Base-by-base conservation (phyloP, 352 stramenopile genomes). In the Globisporangium polare region DNA sequence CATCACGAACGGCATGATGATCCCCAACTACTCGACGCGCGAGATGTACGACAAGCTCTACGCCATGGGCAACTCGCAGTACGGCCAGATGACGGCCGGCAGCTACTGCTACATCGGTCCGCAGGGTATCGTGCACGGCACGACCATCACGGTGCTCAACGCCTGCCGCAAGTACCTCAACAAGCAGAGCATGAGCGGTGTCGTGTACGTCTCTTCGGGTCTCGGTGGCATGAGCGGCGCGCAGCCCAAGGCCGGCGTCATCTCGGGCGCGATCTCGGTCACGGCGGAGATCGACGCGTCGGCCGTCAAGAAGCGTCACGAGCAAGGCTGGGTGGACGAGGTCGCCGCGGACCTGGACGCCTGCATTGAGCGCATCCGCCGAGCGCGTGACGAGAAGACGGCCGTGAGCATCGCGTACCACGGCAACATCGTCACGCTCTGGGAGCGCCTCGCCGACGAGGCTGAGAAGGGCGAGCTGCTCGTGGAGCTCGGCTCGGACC, bases 41-140 rank as follows among this genome's bases (percentile, higher is more conserved):
- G 83, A 86, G 33, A 87, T 90, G 70, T 95, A 94, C 73, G 86
- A 96, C 70, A 91, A 92, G 72, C 74, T 92, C 53, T 95, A 96
- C 59, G 88, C 88, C 42, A 80, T 92, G 70, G 88, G 87, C 61
- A 89, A 90, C 58, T 90, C 83, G 43, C 78, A 92, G 68, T 96
- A 95, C 64, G 89, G 89, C 18, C 88, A 96, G 67, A 96, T 95
- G 88, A 96, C 88, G 15, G 88, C 88, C 2, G 88, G 88, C n/a
- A 91, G 77, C 69, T 96, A 94, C 75, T 96, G 87, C 73, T 96
- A 96, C 81, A 96, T 96, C 53, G 88, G 88, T 10, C 88, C 88
- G 5, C 88, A 96, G 62, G 88, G 88, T 18, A 96, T 96, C 60
- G 88, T 96, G 26, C 88, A 96, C 71, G 88, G 88, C 58, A 96